Evolutionary conservation across 23 red algal genomes (phyloP), one percentile per base, ranked within the genome.

Genomic region (Pyropia haitanensis): DNA sequence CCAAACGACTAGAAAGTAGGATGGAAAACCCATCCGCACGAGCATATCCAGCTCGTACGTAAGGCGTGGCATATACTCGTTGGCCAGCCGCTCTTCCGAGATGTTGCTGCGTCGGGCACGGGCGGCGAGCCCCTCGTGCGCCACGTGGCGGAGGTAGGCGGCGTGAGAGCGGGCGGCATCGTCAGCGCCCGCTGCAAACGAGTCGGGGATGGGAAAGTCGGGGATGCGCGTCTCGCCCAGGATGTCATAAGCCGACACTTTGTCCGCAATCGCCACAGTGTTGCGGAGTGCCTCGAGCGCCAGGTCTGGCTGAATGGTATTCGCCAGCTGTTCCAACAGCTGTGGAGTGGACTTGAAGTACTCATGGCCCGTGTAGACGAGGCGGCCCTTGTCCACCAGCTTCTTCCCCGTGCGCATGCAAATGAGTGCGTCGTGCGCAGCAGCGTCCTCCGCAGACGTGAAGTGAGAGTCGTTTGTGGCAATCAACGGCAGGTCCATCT

Each of bases 381-480:
- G 50, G 48, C 92, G 72, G 14, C 86, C 89, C 66, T 78, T 68
- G 46, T 96, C 92, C 14, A 54, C 33, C 52, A 96, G 54, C 26
- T 65, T 67, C 51, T 89, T 96, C 21, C 78, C 92, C 4, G 92
- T 90, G 58, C 89, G 92, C 49, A 96, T 89, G 65, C 92, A 96
- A 14, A 96, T 77, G 46, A 96, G 60, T 26, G 81, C 80, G 26
- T 96, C 92, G 75, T 96, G 92, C 30, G 86, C 81, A 1, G 84
- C 80, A 20, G 81, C 70, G 25, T 96, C 92, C 3, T 64, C 67
- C 14, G 68, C 79, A 27, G 44, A 63, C 17, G 92, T 96, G 68
- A 89, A 96, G 71, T 96, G 92, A 46, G 83, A 89, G 69, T 96
- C 92, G 50, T 96, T 96, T 1, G 92, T 96, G 22, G 80, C 83